Percentiles rank a stretch among this genome's conserved stretches.
Conservation (phyloP, 805 yeast genomes). For the Ogataea allantospora region DNA sequence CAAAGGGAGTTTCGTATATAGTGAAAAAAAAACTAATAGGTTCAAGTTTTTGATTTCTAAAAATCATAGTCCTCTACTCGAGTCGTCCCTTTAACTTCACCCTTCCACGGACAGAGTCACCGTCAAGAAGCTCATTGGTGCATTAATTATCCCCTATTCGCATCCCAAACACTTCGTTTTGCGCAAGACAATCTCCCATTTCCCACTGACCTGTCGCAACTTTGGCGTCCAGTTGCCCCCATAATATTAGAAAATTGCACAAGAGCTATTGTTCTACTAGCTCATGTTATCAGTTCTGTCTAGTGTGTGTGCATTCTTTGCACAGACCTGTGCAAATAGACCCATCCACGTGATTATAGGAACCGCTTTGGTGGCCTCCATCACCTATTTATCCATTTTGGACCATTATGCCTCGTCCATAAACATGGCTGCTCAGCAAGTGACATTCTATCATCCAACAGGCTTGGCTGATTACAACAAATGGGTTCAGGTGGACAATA, state of each 20-base stretch:
- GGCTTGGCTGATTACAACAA: slow-evolving; percentile 33
- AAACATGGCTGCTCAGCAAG: slow-evolving; percentile 13
- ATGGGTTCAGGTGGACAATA: slow-evolving; percentile 52
- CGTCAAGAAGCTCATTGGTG: not conserved
- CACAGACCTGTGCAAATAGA: slow-evolving; percentile 61
- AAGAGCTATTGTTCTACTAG: not conserved
- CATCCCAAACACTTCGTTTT: not conserved
- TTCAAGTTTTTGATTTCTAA: slow-evolving; percentile 6
- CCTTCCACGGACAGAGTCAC: not conserved
- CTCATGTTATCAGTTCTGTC: slow-evolving; percentile 23
- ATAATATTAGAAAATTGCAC: not conserved
- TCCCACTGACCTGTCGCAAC: slow-evolving; percentile 5
- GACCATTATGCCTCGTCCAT: slow-evolving; percentile 51
- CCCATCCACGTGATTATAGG: slow-evolving; percentile 85
- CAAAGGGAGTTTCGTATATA: slow-evolving; percentile 8
- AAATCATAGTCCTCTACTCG: not conserved
- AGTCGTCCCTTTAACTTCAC: not conserved
- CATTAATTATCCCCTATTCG: not conserved
- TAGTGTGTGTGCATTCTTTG: slow-evolving; percentile 29
- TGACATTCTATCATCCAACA: slow-evolving; percentile 39
- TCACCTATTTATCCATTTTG: slow-evolving; percentile 73
- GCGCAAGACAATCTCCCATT: slow-evolving; percentile 3
- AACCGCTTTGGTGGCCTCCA: slow-evolving; percentile 71
- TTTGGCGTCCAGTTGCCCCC: slow-evolving; percentile 1
- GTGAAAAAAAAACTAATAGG: slow-evolving; percentile 11